Conservation (phyloP, 73 alveolate genomes). For the Paramecium primaurelia region DNA sequence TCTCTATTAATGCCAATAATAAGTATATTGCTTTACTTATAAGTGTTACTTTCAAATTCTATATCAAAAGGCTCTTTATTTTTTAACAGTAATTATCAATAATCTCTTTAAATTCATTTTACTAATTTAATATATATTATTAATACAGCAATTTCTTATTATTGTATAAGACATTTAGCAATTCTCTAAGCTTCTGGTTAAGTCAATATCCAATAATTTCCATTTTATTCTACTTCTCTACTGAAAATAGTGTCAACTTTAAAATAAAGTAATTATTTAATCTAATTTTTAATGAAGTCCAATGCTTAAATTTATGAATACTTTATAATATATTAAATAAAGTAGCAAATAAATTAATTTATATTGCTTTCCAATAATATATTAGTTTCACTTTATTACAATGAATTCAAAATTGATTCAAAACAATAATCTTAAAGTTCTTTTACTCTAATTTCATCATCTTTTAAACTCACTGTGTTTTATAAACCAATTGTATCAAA, state of each 20-base stretch:
- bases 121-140: not conserved
- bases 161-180: not conserved
- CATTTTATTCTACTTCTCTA: not conserved
- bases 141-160: not conserved
- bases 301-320: not conserved
- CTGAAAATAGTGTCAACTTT: not conserved
- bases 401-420: not conserved
- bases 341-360: not conserved
- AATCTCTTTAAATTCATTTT: not conserved
- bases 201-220: constrained; percentile 33
- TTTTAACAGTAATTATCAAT: not conserved
- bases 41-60: not conserved
- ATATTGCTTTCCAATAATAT: not conserved
- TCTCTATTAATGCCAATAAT: constrained; percentile 3
- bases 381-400: not conserved
- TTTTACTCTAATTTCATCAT: not conserved
- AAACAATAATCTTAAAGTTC: constrained; percentile 16
- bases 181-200: constrained; percentile 29
- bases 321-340: not conserved
- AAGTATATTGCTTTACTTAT: not conserved
- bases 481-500: not conserved
- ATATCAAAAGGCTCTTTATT: not conserved
- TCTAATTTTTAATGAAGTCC: not conserved
- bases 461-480: not conserved
- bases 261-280: not conserved